phyloP scores from a whole-genome alignment of 768 basidiomycete species.

The Hydnum rufescens region DNA sequence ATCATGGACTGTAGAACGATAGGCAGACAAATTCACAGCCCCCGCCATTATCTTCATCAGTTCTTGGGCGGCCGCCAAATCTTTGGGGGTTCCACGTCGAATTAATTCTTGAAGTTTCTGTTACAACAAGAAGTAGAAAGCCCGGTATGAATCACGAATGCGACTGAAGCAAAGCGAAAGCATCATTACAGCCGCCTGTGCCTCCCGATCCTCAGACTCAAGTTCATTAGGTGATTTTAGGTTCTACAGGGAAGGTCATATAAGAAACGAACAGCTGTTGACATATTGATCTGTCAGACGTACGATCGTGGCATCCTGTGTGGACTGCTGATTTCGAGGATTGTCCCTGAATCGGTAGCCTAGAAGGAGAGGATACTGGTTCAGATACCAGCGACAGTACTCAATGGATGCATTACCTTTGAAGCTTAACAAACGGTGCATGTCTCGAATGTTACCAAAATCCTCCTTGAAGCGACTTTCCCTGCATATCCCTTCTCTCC shows the following conservation, averaged over 20 bases:
- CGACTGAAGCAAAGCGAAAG: background rate
- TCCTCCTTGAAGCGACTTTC: conserved; percentile 91
- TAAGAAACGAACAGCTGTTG: background rate
- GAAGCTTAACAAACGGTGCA: conserved; percentile 85
- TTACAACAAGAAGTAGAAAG: background rate
- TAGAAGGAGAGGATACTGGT: conserved; percentile 1
- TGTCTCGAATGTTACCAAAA: conserved; percentile 89
- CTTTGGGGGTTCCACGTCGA: conserved; percentile 83
- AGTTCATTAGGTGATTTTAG: conserved; percentile 92
- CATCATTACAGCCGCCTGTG: conserved; percentile 52
- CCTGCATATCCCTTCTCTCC: conserved; percentile 85
- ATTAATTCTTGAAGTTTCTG: conserved; percentile 95
- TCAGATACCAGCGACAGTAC: background rate
- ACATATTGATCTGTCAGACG: background rate
- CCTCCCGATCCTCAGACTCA: conserved; percentile 85
- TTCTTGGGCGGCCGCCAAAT: conserved; percentile 88
- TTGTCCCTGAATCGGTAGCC: conserved; percentile 15
- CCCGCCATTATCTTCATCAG: conserved; percentile 92
- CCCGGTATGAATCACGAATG: background rate
- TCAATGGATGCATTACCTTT: conserved; percentile 37
- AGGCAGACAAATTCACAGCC: conserved; percentile 24
- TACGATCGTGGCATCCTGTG: conserved; percentile 9
- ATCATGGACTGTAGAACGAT: conserved; percentile 8
- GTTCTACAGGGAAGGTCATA: conserved; percentile 33
- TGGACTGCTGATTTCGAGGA: conserved; percentile 6